Evolutionary conservation across 2,329 filamentous ascomycete species (phyloP).

Genomic region (Juglanconis oblonga): DNA sequence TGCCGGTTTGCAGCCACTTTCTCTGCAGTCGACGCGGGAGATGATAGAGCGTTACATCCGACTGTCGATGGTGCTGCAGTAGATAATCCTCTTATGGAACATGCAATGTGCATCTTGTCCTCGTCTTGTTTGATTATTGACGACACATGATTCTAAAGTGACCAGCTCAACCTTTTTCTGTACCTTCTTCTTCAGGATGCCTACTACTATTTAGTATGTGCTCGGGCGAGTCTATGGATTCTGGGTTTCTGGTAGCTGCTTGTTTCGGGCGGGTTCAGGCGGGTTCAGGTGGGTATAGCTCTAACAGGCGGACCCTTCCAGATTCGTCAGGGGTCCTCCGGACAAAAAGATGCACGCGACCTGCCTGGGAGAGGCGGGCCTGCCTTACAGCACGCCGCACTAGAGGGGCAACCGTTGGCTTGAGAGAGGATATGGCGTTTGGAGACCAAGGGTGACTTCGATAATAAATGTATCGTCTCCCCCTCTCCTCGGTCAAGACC

Average conservation of each 20-base stretch:
- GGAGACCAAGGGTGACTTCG: neutral
- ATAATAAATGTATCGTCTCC: constrained; percentile 18
- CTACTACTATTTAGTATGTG: too few species aligned
- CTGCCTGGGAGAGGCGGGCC: constrained; percentile 15
- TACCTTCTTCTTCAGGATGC: neutral
- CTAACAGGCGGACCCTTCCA: constrained; percentile 14
- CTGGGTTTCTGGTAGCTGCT: too few species aligned
- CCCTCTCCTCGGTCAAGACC: constrained; percentile 11
- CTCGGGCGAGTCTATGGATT: too few species aligned
- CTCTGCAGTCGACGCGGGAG: neutral
- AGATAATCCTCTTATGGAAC: too few species aligned
- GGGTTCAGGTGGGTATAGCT: constrained; percentile 8
- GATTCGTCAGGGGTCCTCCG: too few species aligned
- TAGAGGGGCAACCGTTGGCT: constrained; percentile 7
- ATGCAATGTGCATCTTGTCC: too few species aligned
- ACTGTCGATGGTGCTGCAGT: too few species aligned
- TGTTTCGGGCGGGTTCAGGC: neutral
- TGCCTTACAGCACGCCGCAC: too few species aligned
- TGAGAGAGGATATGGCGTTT: neutral
- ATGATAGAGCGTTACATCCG: constrained; percentile 9
- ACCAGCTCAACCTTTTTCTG: too few species aligned
- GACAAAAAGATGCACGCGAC: constrained; percentile 7
- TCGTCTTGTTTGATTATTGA: too few species aligned
- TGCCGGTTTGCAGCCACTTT: constrained; percentile 11
- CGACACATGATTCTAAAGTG: too few species aligned